phyloP scores from a whole-genome alignment of 2,329 filamentous ascomycete genomes.

The Cladosporium sp. region DNA sequence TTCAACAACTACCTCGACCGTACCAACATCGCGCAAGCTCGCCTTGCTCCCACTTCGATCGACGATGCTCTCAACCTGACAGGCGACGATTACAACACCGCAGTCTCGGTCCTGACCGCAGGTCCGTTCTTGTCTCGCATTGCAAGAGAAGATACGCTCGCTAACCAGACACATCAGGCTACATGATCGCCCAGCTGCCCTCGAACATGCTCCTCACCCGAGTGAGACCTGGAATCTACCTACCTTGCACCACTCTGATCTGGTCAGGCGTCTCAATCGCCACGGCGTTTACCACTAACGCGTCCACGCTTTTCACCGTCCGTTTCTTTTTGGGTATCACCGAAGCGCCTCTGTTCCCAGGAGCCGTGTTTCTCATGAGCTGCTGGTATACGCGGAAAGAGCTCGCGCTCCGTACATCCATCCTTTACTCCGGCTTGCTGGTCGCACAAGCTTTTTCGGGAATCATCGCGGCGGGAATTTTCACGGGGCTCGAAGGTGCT shows the following conservation, averaged over 20 bases:
- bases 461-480: conserved; percentile 6
- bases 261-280: conserved; percentile 3
- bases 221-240: neutral
- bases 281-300: conserved; percentile 1
- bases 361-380: neutral
- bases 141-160: neutral
- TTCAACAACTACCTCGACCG: conserved; percentile 13
- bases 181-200: conserved; percentile 3
- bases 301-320: neutral
- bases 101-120: neutral
- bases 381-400: conserved; percentile 34
- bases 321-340: neutral
- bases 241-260: neutral
- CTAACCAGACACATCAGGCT: neutral
- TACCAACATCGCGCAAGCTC: conserved; percentile 1
- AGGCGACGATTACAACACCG: conserved; percentile 3
- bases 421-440: conserved; percentile 1
- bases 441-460: conserved; percentile 4
- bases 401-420: neutral
- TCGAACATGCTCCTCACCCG: conserved; percentile 2
- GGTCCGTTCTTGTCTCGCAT: neutral
- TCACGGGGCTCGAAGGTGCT: conserved; percentile 51
- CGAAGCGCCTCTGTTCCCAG: conserved; percentile 24
- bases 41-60: conserved; percentile 1
- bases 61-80: neutral